phyloP scores from a whole-genome alignment of 2,329 filamentous ascomycete genomes.

The Penicillium sp. region DNA sequence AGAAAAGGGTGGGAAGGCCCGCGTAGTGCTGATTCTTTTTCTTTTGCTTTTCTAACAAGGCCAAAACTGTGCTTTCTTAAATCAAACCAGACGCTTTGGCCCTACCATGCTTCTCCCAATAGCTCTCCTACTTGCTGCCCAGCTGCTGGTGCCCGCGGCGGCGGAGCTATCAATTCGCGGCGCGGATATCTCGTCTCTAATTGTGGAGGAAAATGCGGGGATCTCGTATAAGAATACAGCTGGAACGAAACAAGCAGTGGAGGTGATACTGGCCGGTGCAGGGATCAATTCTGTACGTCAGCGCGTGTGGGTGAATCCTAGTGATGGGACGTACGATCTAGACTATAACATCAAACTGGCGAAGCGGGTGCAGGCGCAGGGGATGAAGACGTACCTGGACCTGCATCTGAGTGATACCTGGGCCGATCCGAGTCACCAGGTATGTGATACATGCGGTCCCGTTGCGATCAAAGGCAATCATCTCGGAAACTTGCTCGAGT shows the following conservation, averaged over 20 bases:
- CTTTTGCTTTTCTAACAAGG: background rate
- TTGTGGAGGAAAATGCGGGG: conserved; percentile 63
- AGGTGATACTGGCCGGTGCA: conserved; percentile 61
- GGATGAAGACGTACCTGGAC: conserved; percentile 63
- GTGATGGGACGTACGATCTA: conserved; percentile 66
- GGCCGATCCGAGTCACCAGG: conserved; percentile 68
- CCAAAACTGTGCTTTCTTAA: background rate
- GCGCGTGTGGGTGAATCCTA: conserved; percentile 70
- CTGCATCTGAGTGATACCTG: conserved; percentile 70
- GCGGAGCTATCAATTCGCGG: conserved; percentile 64
- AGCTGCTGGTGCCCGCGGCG: conserved; percentile 24
- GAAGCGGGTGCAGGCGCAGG: conserved; percentile 63
- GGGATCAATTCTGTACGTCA: conserved; percentile 72
- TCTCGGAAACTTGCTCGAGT: background rate
- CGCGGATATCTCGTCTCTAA: conserved; percentile 69
- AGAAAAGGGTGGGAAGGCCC: background rate
- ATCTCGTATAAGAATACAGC: conserved; percentile 61
- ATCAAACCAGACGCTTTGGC: background rate
- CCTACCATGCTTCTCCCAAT: conserved; percentile 12
- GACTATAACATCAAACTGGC: conserved; percentile 71
- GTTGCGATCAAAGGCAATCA: background rate
- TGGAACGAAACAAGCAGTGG: conserved; percentile 58
- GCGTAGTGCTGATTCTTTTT: too few species aligned
- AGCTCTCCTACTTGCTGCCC: conserved; percentile 16
- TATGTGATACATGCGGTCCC: conserved; percentile 16